Evolutionary conservation across 2,329 filamentous ascomycete genomes (phyloP).

Genomic region (Cytospora schulzeri): DNA sequence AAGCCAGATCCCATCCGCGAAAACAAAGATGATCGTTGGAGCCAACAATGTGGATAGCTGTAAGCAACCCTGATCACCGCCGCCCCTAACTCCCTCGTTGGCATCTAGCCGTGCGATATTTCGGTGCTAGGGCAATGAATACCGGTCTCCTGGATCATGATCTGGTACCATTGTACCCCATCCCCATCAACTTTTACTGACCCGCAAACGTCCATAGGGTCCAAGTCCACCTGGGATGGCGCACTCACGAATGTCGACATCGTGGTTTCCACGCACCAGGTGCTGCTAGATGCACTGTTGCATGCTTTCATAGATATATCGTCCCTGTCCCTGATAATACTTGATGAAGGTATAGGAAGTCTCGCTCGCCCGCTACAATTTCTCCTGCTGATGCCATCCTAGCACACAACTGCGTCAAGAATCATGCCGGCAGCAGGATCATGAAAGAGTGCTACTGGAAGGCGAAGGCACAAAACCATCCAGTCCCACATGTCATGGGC

Average conservation of each 20-base stretch:
- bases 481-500: constrained; percentile 70
- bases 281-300: constrained; percentile 71
- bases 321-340: constrained; percentile 68
- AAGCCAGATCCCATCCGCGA: constrained; percentile 60
- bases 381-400: not conserved
- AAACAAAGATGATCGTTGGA: constrained; percentile 66
- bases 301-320: constrained; percentile 73
- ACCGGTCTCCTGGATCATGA: not conserved
- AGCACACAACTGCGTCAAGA: constrained; percentile 75
- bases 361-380: not conserved
- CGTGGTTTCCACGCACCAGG: constrained; percentile 77
- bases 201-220: constrained; percentile 32
- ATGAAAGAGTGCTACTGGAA: constrained; percentile 73
- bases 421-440: constrained; percentile 67
- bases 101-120: not conserved
- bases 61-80: constrained; percentile 37
- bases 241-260: constrained; percentile 66
- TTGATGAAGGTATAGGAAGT: constrained; percentile 72
- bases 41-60: constrained; percentile 72
- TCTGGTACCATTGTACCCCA: not conserved
- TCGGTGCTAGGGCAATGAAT: not conserved
- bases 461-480: constrained; percentile 39
- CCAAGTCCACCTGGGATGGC: constrained; percentile 67
- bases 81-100: not conserved
- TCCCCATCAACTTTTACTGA: not conserved